Evolutionary conservation across 495 filamentous ascomycete genomes (phyloP), one percentile per base, ranked within the genome.

Genomic region (Choiromyces venosus): DNA sequence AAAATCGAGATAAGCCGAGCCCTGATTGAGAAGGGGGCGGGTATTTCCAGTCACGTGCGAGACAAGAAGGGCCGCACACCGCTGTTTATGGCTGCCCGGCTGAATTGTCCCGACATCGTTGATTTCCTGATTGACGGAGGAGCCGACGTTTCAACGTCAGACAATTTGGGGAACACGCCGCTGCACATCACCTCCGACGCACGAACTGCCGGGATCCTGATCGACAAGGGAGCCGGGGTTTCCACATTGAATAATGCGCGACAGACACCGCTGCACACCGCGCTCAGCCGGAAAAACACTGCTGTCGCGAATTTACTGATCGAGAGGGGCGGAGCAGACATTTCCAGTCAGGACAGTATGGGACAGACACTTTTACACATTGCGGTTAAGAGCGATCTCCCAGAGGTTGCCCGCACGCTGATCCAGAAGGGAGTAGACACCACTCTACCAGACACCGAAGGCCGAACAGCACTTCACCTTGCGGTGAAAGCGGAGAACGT

Each of bases 381-480:
- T 16, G 72, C 67, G 5, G n/a, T 37, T 37, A 66, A 61, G 52
- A 61, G 12, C 29, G 25, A 61, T 29, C 52, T 61, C 52, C 12
- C 52, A 61, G 52, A 33, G 52, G 52, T 61, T 3, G 25, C 52
- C 52, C 0, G 4, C 12, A 61, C 25, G 25, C 25, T 61, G 12
- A 61, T 61, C 33, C 16, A 33, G 52, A 25, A 61, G 33, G 71
- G 71, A 8, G 71, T 42, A 18, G 44, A 73, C n/a, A 19, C 40
- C n/a, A 69, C 66, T 14, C 2, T 38, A 18, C 18, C 16, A n/a
- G 66, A 65, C 66, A 19, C 25, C 2, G 56, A 70, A 35, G 38
- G 56, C 38, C 21, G 67, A 37, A 77, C 75, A 21, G 74, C 75
- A n/a, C 74, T 77, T 0, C 75, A 77, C n/a, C n/a, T 77, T 18